Percentiles rank a stretch among this genome's conserved stretches.
Evolutionary conservation across 2,329 filamentous ascomycete genomes (phyloP).

Genomic region (Pestalotiopsis sp.): DNA sequence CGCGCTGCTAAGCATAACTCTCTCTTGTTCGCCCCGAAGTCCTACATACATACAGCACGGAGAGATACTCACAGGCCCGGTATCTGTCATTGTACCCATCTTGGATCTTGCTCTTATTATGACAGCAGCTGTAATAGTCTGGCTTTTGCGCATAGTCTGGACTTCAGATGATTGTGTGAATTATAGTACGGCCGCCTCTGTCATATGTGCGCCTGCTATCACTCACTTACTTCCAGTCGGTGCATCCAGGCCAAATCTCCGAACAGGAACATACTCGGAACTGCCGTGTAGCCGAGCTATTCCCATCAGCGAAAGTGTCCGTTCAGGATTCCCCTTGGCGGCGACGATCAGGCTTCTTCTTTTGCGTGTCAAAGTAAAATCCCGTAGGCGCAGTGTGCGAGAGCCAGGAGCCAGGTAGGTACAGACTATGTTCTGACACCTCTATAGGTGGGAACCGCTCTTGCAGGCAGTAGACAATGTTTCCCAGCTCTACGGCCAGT

Average conservation of each 20-base stretch:
- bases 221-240: not conserved
- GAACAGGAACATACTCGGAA: not conserved
- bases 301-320: slow-evolving; percentile 5
- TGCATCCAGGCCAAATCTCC: slow-evolving; percentile 7
- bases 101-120: not conserved
- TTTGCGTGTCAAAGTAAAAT: not conserved
- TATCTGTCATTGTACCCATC: slow-evolving; percentile 1
- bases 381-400: not conserved
- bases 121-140: not conserved
- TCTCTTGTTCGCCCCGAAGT: not conserved
- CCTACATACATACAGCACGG: not conserved
- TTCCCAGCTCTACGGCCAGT: not conserved
- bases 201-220: not conserved
- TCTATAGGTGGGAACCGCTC: not conserved
- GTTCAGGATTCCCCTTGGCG: slow-evolving; percentile 4
- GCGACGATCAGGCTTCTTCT: slow-evolving; percentile 4
- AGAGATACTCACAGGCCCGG: not conserved
- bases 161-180: slow-evolving; percentile 10
- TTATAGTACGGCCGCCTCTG: not conserved
- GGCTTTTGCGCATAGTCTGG: not conserved
- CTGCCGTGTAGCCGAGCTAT: slow-evolving; percentile 9
- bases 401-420: not conserved
- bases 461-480: not conserved
- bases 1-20: slow-evolving; percentile 2
- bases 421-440: not conserved